Base-by-base conservation (phyloP, 2,329 filamentous ascomycete genomes). In the Alternaria postmessia region DNA sequence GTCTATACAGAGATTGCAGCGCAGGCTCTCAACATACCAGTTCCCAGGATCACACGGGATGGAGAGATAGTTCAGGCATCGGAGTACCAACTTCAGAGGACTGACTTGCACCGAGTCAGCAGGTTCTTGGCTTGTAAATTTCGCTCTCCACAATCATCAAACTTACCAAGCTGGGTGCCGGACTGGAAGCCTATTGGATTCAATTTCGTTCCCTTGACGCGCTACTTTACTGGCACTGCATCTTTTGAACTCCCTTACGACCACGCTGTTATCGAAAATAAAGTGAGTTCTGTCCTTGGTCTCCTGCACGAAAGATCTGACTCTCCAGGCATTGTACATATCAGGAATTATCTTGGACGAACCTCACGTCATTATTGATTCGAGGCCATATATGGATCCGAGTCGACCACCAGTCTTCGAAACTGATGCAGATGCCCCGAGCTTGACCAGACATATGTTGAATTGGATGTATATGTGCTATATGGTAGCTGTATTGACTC, bases 151-250 rank as follows among this genome's bases (percentile, higher is more conserved):
- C 4, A 24, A 18, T 32, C 41, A 56, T 48, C 42, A 16, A n/a
- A n/a, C 1, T 24, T 63, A 28, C 61, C 57, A 24, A 63, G 61
- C 46, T 63, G 57, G 61, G 57, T 63, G 8, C 61, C 61, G 12
- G 61, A 63, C 51, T 60, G 61, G 61, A 60, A 48, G 47, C 61
- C 57, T 28, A 20, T 32, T 8, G 24, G 18, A 14, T 54, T 53
- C 30, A 24, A 12, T 14, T 63, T 62, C 12, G 38, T 51, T 28
- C 61, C 56, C n/a, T 57, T 52, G 14, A 52, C 49, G 6, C n/a
- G 26, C n/a, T 32, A 42, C 3, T 52, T n/a, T 7, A 11, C 9
- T 3, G 49, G 38, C 22, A 41, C 36, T 22, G 18, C 24, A n/a
- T 5, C 5, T 7, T 52, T 52, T 5, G 5, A 3, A n/a, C 7